A percentile compares a stretch with the other conserved stretches of the same genome.
These are phyloP conservation scores for Phaeotremella fagi DNA, from an alignment of 768 basidiomycete species.

Conservation along the genomic window DNA sequence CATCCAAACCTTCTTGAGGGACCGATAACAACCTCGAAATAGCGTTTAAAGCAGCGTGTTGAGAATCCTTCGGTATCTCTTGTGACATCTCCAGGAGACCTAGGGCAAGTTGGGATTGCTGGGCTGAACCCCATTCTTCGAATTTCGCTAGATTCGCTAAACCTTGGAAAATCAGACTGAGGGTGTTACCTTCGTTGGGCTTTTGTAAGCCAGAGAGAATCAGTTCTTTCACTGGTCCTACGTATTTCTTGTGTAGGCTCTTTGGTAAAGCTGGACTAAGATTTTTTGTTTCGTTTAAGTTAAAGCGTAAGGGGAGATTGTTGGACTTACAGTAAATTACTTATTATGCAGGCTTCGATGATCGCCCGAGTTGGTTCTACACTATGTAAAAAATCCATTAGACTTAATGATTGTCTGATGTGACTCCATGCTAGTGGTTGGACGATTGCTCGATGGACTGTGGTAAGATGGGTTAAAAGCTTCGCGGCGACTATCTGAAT, in stretches of 20 bases:
- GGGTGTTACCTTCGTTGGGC: constrained; percentile 19
- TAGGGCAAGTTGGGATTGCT: constrained; percentile 26
- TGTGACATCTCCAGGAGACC: constrained; percentile 37
- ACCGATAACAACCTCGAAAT: constrained; percentile 29
- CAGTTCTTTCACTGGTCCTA: constrained; percentile 34
- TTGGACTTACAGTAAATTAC: constrained; percentile 32
- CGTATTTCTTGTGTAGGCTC: constrained; percentile 37
- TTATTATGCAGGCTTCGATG: constrained; percentile 41
- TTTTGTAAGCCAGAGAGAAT: constrained; percentile 31
- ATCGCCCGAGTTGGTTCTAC: constrained; percentile 34
- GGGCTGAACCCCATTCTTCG: constrained; percentile 19
- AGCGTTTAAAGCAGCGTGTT: constrained; percentile 39
- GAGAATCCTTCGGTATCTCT: constrained; percentile 39
- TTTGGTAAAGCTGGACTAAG: constrained; percentile 34
- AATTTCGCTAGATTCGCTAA: constrained; percentile 38
- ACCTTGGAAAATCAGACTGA: constrained; percentile 36
- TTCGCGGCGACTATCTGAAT: constrained; percentile 44
- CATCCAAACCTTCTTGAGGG: constrained; percentile 30
- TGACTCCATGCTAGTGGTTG: constrained; percentile 41
- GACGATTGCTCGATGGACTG: constrained; percentile 37
- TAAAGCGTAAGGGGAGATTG: not conserved
- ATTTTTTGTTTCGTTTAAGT: not conserved
- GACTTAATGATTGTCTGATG: constrained; percentile 32
- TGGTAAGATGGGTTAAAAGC: constrained; percentile 34
- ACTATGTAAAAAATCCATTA: constrained; percentile 35